Base-by-base conservation (phyloP, 768 basidiomycete species). In the Crepidotus variabilis region DNA sequence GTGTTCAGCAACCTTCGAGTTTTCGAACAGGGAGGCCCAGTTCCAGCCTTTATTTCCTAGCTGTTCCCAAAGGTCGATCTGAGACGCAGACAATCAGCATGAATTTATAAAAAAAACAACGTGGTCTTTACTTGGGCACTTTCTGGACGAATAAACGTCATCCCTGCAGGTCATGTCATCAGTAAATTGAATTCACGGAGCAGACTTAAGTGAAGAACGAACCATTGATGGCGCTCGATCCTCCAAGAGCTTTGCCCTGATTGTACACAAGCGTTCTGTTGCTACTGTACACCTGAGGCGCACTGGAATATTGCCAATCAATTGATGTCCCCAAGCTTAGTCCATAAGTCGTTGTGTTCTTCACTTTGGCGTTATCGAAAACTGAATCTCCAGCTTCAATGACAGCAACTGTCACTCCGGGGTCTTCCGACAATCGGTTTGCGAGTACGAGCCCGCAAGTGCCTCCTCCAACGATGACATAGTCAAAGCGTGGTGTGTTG, bases 311-410 rank as follows among this genome's bases (percentile, higher is more conserved):
- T 11, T 43, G 39, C 39, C 39, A 43, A 11, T 43, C 39, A 43
- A 43, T 11, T 5, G 14, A 16, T 43, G 39, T 43, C 4, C 39
- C 39, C 39, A 43, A 11, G 39, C 39, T 43, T 3, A 43, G 39
- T 16, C 39, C 39, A 16, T 43, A 14, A 4, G 39, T 20, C 18
- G 39, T 43, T 11, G 39, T 43, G 18, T 43, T 43, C 39, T 14
- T 43, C 18, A 43, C 39, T 5, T 43, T 43, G 13, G 39, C 2
- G 39, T 43, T 43, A 11, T 43, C 13, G 39, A 43, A 43, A 5
- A 43, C 39, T 5, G 39, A 43, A 11, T 43, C 39, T 43, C 52
- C 52, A 24, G 52, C 52, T 9, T 53, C 52, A 14, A 53, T 46
- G 2, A 53, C 9, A 10, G 46, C 16, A 3, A 53, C 52, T 9